Evolutionary conservation across 164 flowering plant genomes (phyloP).

Genomic region (Platanus orientalis): DNA sequence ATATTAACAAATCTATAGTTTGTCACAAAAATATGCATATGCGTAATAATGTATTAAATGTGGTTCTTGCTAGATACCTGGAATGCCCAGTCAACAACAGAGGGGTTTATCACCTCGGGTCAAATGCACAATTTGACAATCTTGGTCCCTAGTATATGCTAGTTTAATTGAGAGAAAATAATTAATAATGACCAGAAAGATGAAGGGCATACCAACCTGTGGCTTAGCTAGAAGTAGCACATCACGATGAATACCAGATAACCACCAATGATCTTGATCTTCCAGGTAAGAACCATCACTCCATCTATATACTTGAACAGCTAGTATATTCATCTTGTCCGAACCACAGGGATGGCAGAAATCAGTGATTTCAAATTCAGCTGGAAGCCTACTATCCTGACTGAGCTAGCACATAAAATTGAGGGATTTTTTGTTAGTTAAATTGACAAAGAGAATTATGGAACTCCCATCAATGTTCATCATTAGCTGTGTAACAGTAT

Average conservation of each 20-base stretch:
- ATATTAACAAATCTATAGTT: too few species aligned
- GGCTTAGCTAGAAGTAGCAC: constrained; percentile 93
- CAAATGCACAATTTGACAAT: too few species aligned
- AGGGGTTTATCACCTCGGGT: too few species aligned
- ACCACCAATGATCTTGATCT: constrained; percentile 99
- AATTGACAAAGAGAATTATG: not conserved
- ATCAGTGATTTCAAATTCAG: constrained; percentile 95
- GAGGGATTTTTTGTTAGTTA: constrained; percentile 4
- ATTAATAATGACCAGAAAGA: too few species aligned
- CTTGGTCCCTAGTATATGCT: too few species aligned
- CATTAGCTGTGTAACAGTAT: not conserved
- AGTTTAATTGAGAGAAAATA: too few species aligned
- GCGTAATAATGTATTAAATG: too few species aligned
- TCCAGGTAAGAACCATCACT: constrained; percentile 99
- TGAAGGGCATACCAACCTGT: constrained; percentile 43
- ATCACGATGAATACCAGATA: constrained; percentile 96
- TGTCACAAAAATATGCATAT: too few species aligned
- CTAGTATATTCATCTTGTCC: constrained; percentile 63
- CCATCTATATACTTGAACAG: constrained; percentile 97
- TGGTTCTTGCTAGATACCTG: too few species aligned
- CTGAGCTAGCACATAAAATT: constrained; percentile 38
- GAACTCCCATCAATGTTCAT: not conserved
- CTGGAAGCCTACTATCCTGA: constrained; percentile 96
- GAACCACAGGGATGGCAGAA: constrained; percentile 68
- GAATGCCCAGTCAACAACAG: too few species aligned